Evolutionary conservation across 306 rosid species (phyloP), one percentile per base, ranked within the genome.

Genomic region (Dalbergia cochinchinensis): DNA sequence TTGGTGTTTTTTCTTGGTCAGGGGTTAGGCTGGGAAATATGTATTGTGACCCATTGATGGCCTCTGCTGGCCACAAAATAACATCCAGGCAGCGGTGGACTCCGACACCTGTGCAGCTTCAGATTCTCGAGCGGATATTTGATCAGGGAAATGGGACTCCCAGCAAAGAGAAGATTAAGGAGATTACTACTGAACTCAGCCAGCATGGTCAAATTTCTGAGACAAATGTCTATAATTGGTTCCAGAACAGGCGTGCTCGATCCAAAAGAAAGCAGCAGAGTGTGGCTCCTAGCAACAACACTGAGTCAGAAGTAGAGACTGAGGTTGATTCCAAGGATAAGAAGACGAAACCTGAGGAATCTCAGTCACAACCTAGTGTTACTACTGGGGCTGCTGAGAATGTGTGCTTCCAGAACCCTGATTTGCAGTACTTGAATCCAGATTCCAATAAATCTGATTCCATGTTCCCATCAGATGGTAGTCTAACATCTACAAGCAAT

Each of bases 181-280:
- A 95, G 73, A 92, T 95, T 42, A 87, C 98, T 71, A 65, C 87
- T 33, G 97, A 95, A 55, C 93, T 95, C 77, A 82, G 88, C 66
- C 92, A 92, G 74, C 94, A 92, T 39, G 99, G 99, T 50, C 97
- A 84, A 72, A 90, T 95, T 74, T 90, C 97, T 59, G 97, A 95
- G 79, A 86, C 92, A 8, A 95, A 95, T 71, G 98, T 92, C 69
- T 92, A 95, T 33, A 95, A 92, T 57, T 95, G 99, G 99, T 95
- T 95, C 74, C 98, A 95, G 88, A 95, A 95, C 39, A 85, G 99
- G 86, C 94, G 99, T 13, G 98, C 99, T 65, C 86, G 98, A 63
- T 92, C 94, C 5, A 95, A 95, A 70, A 89, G 97, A 83, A 95
- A 91, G 73, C 96, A 91, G 62, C 96, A 91, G 35, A 90, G 78